Conservation (phyloP, 2,329 filamentous ascomycete genomes). For the Trichoderma pleuroti region DNA sequence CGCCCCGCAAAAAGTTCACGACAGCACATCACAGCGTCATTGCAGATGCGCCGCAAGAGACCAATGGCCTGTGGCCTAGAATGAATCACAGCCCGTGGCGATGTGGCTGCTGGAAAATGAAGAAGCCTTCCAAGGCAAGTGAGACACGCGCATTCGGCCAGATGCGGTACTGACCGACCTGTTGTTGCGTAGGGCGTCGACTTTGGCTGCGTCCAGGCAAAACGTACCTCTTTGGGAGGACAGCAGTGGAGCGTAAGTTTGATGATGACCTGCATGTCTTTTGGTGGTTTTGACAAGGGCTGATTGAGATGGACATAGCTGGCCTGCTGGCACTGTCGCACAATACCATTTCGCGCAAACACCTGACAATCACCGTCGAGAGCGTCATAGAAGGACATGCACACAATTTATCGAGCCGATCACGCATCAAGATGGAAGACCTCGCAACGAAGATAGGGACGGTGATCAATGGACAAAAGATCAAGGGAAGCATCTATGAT, state of each 20-base stretch:
- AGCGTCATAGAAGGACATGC: conserved; percentile 63
- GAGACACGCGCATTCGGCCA: background rate
- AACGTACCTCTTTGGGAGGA: conserved; percentile 80
- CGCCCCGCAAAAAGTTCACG: conserved; percentile 20
- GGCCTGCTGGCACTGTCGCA: conserved; percentile 68
- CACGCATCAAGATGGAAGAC: conserved; percentile 71
- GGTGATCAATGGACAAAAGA: conserved; percentile 66
- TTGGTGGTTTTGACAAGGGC: background rate
- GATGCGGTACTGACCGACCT: conserved; percentile 11
- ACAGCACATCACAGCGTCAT: conserved; percentile 16
- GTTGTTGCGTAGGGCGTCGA: conserved; percentile 39
- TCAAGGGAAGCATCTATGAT: conserved; percentile 58
- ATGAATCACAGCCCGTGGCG: conserved; percentile 14
- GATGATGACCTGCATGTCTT: background rate
- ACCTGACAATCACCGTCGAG: conserved; percentile 73
- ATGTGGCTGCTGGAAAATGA: conserved; percentile 67
- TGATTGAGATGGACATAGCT: conserved; percentile 40
- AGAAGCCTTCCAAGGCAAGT: conserved; percentile 47
- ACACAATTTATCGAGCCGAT: conserved; percentile 60
- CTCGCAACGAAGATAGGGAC: conserved; percentile 83
- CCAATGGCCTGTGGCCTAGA: background rate
- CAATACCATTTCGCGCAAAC: conserved; percentile 83
- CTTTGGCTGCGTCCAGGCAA: conserved; percentile 85
- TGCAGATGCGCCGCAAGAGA: background rate
- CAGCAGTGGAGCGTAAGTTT: conserved; percentile 58